These are phyloP conservation scores for Phaeosphaeria sp. DNA, from an alignment of 2,329 filamentous ascomycete genomes.

Conservation along the genomic window DNA sequence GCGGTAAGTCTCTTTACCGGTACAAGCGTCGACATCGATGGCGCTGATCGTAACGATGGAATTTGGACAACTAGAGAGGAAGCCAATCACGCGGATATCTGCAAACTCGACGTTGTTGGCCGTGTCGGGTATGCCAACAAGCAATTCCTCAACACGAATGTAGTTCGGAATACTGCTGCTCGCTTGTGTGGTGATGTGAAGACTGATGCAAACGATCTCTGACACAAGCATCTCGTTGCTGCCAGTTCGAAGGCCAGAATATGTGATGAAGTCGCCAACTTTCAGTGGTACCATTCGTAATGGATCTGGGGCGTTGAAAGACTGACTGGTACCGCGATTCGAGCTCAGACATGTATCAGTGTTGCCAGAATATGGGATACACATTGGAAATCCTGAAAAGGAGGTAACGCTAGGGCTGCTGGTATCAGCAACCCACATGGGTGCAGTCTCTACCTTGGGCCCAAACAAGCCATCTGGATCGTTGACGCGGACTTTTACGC, in stretches of 20 bases:
- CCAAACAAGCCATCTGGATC: conserved; percentile 56
- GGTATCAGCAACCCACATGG: conserved; percentile 58
- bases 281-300: conserved; percentile 51
- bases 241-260: conserved; percentile 42
- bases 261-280: conserved; percentile 52
- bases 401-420: conserved; percentile 56
- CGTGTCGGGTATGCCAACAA: conserved; percentile 49
- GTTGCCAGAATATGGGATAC: conserved; percentile 52
- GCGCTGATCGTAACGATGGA: conserved; percentile 46
- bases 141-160: conserved; percentile 52
- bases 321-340: conserved; percentile 43
- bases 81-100: conserved; percentile 44
- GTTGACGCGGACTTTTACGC: conserved; percentile 49
- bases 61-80: conserved; percentile 45
- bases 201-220: conserved; percentile 46
- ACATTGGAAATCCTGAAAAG: conserved; percentile 62
- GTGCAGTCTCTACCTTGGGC: conserved; percentile 28
- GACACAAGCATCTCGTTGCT: conserved; percentile 45
- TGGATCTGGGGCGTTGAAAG: conserved; percentile 44
- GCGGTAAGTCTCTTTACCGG: conserved; percentile 47
- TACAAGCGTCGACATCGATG: conserved; percentile 53
- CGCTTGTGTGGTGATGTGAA: conserved; percentile 47
- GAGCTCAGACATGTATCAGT: conserved; percentile 46
- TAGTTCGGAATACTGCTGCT: conserved; percentile 45
- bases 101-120: conserved; percentile 47